These are phyloP conservation scores for Cajanus cajan DNA, from an alignment of 306 rosid species.

Conservation along the genomic window DNA sequence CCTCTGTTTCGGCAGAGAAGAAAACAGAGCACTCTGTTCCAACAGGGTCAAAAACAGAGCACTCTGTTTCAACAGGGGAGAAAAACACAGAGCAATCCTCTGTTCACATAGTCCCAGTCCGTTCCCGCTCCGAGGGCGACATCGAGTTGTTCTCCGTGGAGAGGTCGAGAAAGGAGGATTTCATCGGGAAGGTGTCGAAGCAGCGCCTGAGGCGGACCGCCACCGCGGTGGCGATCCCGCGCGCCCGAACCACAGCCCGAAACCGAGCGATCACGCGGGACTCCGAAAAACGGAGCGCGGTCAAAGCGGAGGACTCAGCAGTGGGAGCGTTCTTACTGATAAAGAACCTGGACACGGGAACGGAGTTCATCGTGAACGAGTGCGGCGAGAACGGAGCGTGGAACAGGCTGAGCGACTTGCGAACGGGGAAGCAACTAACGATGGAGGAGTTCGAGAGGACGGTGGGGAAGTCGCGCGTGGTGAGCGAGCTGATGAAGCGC, in stretches of 20 bases:
- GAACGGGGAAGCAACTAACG: slow-evolving; percentile 65
- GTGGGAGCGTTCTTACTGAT: slow-evolving; percentile 55
- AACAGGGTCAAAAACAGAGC: too few species aligned
- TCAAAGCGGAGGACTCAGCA: slow-evolving; percentile 7
- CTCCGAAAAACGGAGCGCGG: background rate
- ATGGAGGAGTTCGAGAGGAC: slow-evolving; percentile 72
- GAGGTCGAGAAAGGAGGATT: slow-evolving; percentile 37
- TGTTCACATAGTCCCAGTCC: slow-evolving; percentile 38
- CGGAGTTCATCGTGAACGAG: slow-evolving; percentile 67
- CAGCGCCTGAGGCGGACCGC: slow-evolving; percentile 56
- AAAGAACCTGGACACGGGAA: slow-evolving; percentile 73
- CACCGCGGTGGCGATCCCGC: slow-evolving; percentile 22
- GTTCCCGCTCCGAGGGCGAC: slow-evolving; percentile 70
- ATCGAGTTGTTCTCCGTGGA: slow-evolving; percentile 41
- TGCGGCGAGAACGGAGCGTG: slow-evolving; percentile 56
- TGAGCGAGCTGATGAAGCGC: slow-evolving; percentile 68
- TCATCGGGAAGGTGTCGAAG: slow-evolving; percentile 47
- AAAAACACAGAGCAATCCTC: background rate
- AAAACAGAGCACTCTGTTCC: slow-evolving; percentile 13
- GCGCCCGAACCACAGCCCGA: background rate
- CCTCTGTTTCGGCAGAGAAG: background rate
- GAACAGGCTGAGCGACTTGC: slow-evolving; percentile 65
- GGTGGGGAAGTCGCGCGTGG: slow-evolving; percentile 63
- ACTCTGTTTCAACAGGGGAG: too few species aligned
- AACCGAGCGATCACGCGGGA: slow-evolving; percentile 21